phyloP scores from a whole-genome alignment of 129 eudicot genomes.

The Glebionis coronaria region DNA sequence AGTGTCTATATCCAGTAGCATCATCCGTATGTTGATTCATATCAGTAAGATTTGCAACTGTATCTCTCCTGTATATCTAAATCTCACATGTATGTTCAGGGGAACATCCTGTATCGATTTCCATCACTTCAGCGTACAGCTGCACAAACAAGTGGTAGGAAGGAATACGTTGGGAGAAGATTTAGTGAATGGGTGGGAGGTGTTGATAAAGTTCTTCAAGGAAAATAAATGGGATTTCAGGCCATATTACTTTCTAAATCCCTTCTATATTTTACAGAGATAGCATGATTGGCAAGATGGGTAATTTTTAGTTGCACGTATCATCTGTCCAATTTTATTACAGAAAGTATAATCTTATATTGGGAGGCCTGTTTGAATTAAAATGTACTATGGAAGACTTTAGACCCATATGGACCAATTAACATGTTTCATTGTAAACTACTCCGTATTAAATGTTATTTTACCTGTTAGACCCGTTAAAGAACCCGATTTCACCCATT shows the following conservation, averaged over 20 bases:
- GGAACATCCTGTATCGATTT: too few relatives aligned
- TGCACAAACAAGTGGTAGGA: slow-evolving; percentile 65
- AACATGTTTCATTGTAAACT: too few relatives aligned
- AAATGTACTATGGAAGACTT: not conserved
- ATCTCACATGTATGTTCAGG: slow-evolving; percentile 41
- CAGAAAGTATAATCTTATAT: not conserved
- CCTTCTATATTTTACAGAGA: not conserved
- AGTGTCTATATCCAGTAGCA: not conserved
- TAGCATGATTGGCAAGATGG: not conserved
- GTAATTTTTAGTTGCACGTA: not conserved
- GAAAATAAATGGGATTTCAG: slow-evolving; percentile 89
- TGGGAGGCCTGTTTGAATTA: not conserved
- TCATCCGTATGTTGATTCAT: not conserved
- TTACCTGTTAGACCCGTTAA: too few relatives aligned
- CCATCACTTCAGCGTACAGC: too few relatives aligned
- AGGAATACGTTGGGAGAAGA: slow-evolving; percentile 71
- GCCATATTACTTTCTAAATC: slow-evolving; percentile 30
- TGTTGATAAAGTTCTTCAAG: slow-evolving; percentile 57
- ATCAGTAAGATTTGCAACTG: not conserved
- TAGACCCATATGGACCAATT: not conserved
- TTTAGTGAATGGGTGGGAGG: slow-evolving; percentile 84
- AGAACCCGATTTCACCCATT: not conserved
- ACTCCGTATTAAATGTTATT: too few relatives aligned
- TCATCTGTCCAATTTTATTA: not conserved
- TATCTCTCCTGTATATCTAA: not conserved